Percentiles rank a stretch among this genome's conserved stretches.
These are phyloP conservation scores for Gillenia trifoliata DNA, from an alignment of 306 rosid genomes.

Conservation along the genomic window DNA sequence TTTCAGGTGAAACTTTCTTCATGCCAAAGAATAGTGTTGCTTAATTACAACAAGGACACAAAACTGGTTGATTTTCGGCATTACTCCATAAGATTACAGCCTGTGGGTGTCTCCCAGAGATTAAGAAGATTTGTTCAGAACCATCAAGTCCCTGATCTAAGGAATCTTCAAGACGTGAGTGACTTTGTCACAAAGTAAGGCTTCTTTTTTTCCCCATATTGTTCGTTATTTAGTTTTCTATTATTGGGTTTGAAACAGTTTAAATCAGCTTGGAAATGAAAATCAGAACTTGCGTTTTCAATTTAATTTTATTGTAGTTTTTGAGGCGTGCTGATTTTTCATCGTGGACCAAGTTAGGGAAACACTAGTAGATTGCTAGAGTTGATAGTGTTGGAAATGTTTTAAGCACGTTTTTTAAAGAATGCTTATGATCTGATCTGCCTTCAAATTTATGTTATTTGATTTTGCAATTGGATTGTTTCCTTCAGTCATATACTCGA, in stretches of 20 bases:
- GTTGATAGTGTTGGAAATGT: not conserved
- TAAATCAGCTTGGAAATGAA: not conserved
- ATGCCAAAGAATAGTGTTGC: slow-evolving; percentile 93
- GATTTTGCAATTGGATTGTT: not conserved
- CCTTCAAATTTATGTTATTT: not conserved
- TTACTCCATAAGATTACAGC: slow-evolving; percentile 87
- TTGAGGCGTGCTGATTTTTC: not conserved
- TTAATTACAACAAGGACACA: slow-evolving; percentile 89
- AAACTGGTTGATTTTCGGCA: slow-evolving; percentile 89
- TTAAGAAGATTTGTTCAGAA: slow-evolving; percentile 86
- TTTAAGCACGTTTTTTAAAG: not conserved
- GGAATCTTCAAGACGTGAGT: slow-evolving; percentile 91
- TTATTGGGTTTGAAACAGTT: not conserved
- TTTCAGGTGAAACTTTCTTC: slow-evolving; percentile 83
- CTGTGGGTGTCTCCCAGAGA: slow-evolving; percentile 90
- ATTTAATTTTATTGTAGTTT: not conserved
- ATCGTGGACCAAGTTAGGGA: not conserved
- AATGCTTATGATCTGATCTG: not conserved
- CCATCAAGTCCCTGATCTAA: slow-evolving; percentile 84
- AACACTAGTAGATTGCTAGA: not conserved
- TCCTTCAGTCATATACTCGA: not conserved
- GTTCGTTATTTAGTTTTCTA: not conserved
- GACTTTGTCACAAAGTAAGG: slow-evolving; percentile 95
- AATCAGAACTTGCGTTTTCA: not conserved
- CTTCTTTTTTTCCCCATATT: not conserved